Conservation (phyloP, 2,329 filamentous ascomycete species). For the Didymosphaeria variabile region DNA sequence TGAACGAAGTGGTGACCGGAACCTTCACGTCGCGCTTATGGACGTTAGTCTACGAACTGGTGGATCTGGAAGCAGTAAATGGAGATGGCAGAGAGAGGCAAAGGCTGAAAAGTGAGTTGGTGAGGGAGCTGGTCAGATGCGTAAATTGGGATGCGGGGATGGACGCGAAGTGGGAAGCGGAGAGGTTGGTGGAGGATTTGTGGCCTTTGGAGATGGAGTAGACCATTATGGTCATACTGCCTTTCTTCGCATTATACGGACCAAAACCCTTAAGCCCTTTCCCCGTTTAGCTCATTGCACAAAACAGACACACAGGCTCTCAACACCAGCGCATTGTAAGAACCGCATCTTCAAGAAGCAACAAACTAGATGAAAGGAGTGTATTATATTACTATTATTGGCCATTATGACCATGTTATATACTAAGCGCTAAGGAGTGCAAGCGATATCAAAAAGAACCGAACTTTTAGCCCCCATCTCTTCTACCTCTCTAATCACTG, state of each 20-base stretch:
- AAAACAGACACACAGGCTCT: no score
- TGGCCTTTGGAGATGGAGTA: not conserved
- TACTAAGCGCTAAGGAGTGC: conserved; percentile 2
- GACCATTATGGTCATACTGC: not conserved
- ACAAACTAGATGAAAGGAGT: no score
- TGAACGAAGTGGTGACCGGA: not conserved
- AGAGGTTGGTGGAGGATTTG: conserved; percentile 1
- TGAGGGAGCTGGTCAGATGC: not conserved
- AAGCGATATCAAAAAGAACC: not conserved
- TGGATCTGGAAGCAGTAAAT: not conserved
- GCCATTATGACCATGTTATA: not conserved
- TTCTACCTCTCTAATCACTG: not conserved
- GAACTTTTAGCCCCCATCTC: no score
- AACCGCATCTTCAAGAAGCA: no score
- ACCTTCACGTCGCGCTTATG: not conserved
- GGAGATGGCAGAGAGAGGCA: not conserved
- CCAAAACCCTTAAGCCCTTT: no score
- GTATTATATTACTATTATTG: no score
- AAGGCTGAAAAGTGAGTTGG: not conserved
- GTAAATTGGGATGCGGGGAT: not conserved
- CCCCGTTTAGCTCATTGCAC: no score
- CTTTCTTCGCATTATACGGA: no score
- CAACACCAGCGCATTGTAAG: no score
- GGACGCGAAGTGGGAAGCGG: not conserved
- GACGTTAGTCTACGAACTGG: not conserved